Evolutionary conservation across 768 basidiomycete species (phyloP), one percentile per base, ranked within the genome.

Genomic region (Podaxis sp.): DNA sequence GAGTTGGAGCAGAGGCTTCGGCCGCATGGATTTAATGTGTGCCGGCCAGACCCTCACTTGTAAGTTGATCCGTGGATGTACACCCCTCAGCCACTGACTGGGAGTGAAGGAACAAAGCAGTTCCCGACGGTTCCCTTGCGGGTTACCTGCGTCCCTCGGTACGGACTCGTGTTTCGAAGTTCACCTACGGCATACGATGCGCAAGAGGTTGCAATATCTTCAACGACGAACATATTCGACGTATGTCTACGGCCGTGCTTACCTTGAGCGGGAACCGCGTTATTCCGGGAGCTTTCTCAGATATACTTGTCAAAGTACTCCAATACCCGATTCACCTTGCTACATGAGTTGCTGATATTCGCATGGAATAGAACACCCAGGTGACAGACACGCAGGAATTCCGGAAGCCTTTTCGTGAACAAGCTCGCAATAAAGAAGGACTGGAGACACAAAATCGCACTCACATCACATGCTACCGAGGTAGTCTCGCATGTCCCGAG

Each of bases 41-140:
- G 53, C 24, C 66, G 66, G 7, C 66, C 66, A 22, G 66, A 67
- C 19, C 59, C 64, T n/a, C 61, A 65, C 57, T 61, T 67, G 66
- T 67, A 57, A 49, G 64, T 59, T 1, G 6, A 33, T 9, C 27
- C 11, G 11, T 36, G 19, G 17, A 9, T 6, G 5, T 36, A 9
- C 2, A 29, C n/a, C 7, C 13, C 8, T 6, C 33, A 36, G 12
- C n/a, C 29, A 12, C 47, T 56, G 17, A 52, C 19, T 40, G 17
- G n/a, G 12, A 19, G 22, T 43, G 17, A 52, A 74, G 73, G 55
- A 72, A 73, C 50, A 74, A 75, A 57, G 74, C 74, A 4, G 72
- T 75, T 0, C 71, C 73, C 1, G 74, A 74, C 57, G 74, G 74
- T 19, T 70, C 72, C 2, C 64, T 72, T 13, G 72, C 71, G 0